phyloP scores from a whole-genome alignment of 192 early-diverging fungal genomes.

The Chytriomyces sp. region DNA sequence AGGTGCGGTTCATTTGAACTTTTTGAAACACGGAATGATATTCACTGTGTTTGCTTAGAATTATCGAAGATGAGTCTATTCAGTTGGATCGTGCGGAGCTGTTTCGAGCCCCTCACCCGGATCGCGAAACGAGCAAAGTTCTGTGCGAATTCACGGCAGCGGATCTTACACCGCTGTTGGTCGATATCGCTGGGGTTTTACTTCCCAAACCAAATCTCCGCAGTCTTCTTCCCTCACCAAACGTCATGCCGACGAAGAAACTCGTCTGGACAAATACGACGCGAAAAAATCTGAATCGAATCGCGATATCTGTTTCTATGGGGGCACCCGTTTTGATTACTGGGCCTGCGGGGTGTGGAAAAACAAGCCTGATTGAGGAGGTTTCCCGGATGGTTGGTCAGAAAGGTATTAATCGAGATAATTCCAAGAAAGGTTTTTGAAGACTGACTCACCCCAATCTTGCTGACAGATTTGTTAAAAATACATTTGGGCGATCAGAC shows the following conservation, averaged over 20 bases:
- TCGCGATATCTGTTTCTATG: slow-evolving; percentile 86
- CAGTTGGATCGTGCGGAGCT: slow-evolving; percentile 12
- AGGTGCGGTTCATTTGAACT: slow-evolving; percentile 7
- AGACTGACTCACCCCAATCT: slow-evolving; percentile 45
- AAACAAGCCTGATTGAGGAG: slow-evolving; percentile 90
- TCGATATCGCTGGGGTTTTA: slow-evolving; percentile 34
- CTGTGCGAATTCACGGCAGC: slow-evolving; percentile 3
- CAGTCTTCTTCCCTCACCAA: not conserved
- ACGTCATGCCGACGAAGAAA: slow-evolving; percentile 3
- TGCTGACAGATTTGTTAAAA: slow-evolving; percentile 73
- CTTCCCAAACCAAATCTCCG: slow-evolving; percentile 25
- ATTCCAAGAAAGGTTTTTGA: too few relatives aligned
- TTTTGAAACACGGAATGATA: slow-evolving; percentile 32
- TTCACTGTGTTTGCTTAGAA: slow-evolving; percentile 12
- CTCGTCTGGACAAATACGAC: slow-evolving; percentile 84
- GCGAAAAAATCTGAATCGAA: slow-evolving; percentile 71
- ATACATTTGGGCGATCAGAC: slow-evolving; percentile 97
- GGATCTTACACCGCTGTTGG: slow-evolving; percentile 9
- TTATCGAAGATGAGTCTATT: slow-evolving; percentile 23
- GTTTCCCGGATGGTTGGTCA: slow-evolving; percentile 74
- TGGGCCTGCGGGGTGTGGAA: slow-evolving; percentile 85
- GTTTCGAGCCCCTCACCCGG: slow-evolving; percentile 8
- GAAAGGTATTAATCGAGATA: slow-evolving; percentile 4
- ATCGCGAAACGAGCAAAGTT: slow-evolving; percentile 18
- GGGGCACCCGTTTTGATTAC: slow-evolving; percentile 86